A percentile compares a stretch with the other conserved stretches of the same genome.
phyloP scores from a whole-genome alignment of 768 basidiomycete species.

The Auricularia sp. region DNA sequence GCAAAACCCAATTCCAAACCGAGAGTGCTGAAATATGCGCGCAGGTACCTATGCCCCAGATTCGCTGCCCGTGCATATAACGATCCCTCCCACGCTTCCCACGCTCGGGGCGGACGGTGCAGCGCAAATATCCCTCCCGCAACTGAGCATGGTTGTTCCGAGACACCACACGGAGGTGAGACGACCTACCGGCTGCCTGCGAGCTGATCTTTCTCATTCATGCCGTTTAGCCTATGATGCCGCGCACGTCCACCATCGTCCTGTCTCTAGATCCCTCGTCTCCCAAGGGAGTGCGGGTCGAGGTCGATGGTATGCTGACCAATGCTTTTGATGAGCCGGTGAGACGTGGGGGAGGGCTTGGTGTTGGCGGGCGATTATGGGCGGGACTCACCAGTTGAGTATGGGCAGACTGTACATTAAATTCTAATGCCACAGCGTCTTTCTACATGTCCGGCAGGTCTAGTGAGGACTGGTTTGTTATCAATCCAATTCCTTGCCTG shows the following conservation, averaged over 20 bases:
- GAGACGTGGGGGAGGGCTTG: conserved; percentile 61
- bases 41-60: conserved; percentile 44
- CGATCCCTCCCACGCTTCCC: conserved; percentile 27
- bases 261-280: conserved; percentile 50
- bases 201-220: conserved; percentile 56
- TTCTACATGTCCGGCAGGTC: no score
- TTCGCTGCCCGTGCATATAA: conserved; percentile 67
- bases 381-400: neutral
- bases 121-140: conserved; percentile 23
- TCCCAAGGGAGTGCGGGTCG: conserved; percentile 46
- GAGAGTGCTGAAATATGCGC: neutral
- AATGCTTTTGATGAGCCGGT: conserved; percentile 59
- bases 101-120: conserved; percentile 32
- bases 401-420: no score
- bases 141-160: conserved; percentile 19
- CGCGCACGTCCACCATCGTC: conserved; percentile 55
- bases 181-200: conserved; percentile 29
- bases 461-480: no score
- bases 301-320: conserved; percentile 47
- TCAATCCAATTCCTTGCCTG: no score
- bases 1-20: no score
- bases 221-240: conserved; percentile 54
- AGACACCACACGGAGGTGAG: conserved; percentile 24
- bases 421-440: no score
- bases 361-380: conserved; percentile 62